phyloP scores from a whole-genome alignment of 257 asterid genomes.

The Penstemon barbatus region DNA sequence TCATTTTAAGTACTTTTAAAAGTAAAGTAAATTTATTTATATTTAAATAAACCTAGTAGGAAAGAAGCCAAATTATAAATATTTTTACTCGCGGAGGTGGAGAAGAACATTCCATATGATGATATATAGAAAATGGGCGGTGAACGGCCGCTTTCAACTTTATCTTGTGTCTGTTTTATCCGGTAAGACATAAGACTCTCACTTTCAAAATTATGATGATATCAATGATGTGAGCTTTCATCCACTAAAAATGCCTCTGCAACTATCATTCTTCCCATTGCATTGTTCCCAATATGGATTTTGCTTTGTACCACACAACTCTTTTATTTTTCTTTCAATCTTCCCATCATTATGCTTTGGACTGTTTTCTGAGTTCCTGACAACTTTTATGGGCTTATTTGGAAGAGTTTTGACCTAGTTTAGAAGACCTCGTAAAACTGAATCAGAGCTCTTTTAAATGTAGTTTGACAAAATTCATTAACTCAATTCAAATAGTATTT shows the following conservation, averaged over 20 bases:
- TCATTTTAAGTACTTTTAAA: too few species aligned
- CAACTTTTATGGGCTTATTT: too few species aligned
- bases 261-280: conserved; percentile 16
- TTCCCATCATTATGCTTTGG: conserved; percentile 25
- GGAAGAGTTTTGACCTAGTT: too few species aligned
- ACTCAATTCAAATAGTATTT: too few species aligned
- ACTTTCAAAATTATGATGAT: conserved; percentile 1
- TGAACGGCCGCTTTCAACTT: conserved; percentile 45
- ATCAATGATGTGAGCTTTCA: conserved; percentile 10
- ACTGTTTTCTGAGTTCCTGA: too few species aligned
- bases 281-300: conserved; percentile 42
- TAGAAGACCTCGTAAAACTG: too few species aligned
- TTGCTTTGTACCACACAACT: conserved; percentile 20
- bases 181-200: conserved; percentile 29
- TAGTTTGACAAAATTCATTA: too few species aligned
- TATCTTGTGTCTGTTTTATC: conserved; percentile 32
- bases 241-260: conserved; percentile 28
- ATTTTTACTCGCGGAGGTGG: not conserved
- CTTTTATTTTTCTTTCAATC: conserved; percentile 19
- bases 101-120: conserved; percentile 17
- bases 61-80: not conserved
- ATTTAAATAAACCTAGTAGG: too few species aligned
- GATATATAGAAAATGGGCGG: conserved; percentile 25
- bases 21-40: too few species aligned
- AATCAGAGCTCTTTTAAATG: too few species aligned